Percentiles rank a stretch among this genome's conserved stretches.
Evolutionary conservation across 1,284 basidiomycete genomes (phyloP).

Genomic region (Moesziomyces sp.): DNA sequence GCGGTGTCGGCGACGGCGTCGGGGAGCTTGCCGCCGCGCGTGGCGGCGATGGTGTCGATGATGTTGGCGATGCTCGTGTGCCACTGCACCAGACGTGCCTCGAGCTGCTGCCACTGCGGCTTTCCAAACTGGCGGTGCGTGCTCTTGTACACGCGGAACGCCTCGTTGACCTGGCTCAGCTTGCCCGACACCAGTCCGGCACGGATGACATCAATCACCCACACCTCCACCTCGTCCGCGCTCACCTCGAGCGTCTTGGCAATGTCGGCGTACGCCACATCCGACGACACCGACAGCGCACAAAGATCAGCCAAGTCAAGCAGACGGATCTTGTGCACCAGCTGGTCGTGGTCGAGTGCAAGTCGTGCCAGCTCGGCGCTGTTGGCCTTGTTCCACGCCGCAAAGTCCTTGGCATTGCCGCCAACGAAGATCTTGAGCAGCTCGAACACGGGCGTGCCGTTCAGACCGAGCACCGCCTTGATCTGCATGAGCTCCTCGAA

Average conservation of each 20-base stretch:
- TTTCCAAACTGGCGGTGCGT: conserved; percentile 61
- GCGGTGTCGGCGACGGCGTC: conserved; percentile 6
- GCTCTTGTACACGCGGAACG: conserved; percentile 64
- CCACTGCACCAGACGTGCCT: conserved; percentile 60
- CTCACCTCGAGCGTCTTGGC: conserved; percentile 46
- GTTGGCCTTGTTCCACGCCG: conserved; percentile 38
- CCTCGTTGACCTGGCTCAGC: conserved; percentile 61
- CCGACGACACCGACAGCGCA: conserved; percentile 54
- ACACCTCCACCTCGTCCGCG: conserved; percentile 61
- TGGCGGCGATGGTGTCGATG: conserved; percentile 49
- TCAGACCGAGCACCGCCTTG: conserved; percentile 47
- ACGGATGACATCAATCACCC: conserved; percentile 68
- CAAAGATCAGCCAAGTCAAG: conserved; percentile 64
- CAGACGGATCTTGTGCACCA: conserved; percentile 63
- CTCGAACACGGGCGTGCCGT: conserved; percentile 44
- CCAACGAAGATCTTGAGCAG: conserved; percentile 63
- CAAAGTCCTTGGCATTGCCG: conserved; percentile 49
- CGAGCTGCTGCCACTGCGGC: conserved; percentile 62
- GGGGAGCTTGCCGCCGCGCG: conserved; percentile 29
- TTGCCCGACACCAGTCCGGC: conserved; percentile 65
- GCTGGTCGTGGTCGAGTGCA: conserved; percentile 33
- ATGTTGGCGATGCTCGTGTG: conserved; percentile 57
- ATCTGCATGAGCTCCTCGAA: conserved; percentile 62
- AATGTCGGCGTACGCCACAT: conserved; percentile 60
- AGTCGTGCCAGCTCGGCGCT: conserved; percentile 35